Percentiles rank a stretch among this genome's conserved stretches.
Conservation (phyloP, 2,329 filamentous ascomycete species). For the Pseudocercospora fuligena region DNA sequence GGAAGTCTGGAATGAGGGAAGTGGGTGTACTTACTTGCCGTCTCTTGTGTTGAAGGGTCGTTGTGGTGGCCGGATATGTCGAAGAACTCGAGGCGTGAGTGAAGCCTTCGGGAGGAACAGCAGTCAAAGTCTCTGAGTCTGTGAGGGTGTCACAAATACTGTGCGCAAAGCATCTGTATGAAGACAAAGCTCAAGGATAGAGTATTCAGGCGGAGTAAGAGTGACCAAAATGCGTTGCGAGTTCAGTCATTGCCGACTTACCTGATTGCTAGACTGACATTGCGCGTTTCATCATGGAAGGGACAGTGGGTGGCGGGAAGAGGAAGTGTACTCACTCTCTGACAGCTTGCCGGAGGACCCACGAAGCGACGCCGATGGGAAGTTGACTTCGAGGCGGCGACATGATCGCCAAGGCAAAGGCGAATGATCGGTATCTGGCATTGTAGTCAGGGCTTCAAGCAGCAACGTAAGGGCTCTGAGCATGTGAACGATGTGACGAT, state of each 20-base stretch:
- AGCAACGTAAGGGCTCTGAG: not conserved
- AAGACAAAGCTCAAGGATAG: not conserved
- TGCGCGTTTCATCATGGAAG: not conserved
- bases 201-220: not conserved
- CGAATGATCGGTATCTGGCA: not conserved
- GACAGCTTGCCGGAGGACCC: no score
- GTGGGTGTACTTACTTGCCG: not conserved
- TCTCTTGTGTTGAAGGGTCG: not conserved
- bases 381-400: no score
- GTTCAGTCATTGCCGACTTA: not conserved
- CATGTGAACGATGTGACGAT: no score
- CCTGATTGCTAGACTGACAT: not conserved
- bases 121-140: not conserved
- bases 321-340: not conserved
- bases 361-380: no score
- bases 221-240: not conserved
- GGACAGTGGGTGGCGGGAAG: no score
- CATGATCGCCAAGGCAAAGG: not conserved
- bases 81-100: no score
- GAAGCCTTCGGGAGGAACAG: no score
- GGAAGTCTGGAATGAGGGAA: not conserved
- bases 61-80: no score
- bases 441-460: not conserved
- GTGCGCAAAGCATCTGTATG: not conserved
- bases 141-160: not conserved